These are phyloP conservation scores for Kockovaella imperatae DNA, from an alignment of 768 basidiomycete species.

Conservation along the genomic window DNA sequence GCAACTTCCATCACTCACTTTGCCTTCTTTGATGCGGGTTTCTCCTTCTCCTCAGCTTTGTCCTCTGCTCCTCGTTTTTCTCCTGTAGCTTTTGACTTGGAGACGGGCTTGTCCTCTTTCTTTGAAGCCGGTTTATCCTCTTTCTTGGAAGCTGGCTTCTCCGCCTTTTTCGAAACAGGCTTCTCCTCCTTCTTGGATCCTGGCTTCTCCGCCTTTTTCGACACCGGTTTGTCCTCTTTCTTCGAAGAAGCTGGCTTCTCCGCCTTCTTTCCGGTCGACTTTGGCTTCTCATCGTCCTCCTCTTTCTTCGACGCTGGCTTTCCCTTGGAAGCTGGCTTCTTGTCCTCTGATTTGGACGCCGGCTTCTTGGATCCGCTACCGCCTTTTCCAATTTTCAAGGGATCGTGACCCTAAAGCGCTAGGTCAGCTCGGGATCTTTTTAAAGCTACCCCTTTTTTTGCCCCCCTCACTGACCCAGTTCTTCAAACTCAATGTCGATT, in stretches of 20 bases:
- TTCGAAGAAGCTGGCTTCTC: conserved; percentile 5
- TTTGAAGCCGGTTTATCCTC: conserved; percentile 6
- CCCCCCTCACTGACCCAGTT: conserved; percentile 36
- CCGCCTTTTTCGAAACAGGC: not conserved
- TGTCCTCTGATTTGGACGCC: conserved; percentile 13
- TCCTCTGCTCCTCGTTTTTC: conserved; percentile 8
- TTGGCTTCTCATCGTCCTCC: conserved; percentile 14
- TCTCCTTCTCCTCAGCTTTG: conserved; percentile 9
- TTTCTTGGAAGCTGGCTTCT: conserved; percentile 3
- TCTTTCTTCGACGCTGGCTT: conserved; percentile 13
- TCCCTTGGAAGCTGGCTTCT: conserved; percentile 19
- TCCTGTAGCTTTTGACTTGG: conserved; percentile 4
- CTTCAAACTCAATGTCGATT: conserved; percentile 41
- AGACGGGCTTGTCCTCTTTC: conserved; percentile 3
- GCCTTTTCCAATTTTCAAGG: conserved; percentile 28
- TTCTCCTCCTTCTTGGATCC: conserved; percentile 11
- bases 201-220: conserved; percentile 7
- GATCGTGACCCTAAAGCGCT: conserved; percentile 33
- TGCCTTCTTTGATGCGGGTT: conserved; percentile 34
- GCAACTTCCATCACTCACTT: conserved; percentile 21
- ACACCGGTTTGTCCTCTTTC: conserved; percentile 8
- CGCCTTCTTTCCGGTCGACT: not conserved
- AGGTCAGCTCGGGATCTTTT: not conserved
- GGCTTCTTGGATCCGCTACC: conserved; percentile 11
- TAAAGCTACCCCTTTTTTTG: not conserved